phyloP scores from a whole-genome alignment of 129 eudicot species.

The Tagetes erecta region DNA sequence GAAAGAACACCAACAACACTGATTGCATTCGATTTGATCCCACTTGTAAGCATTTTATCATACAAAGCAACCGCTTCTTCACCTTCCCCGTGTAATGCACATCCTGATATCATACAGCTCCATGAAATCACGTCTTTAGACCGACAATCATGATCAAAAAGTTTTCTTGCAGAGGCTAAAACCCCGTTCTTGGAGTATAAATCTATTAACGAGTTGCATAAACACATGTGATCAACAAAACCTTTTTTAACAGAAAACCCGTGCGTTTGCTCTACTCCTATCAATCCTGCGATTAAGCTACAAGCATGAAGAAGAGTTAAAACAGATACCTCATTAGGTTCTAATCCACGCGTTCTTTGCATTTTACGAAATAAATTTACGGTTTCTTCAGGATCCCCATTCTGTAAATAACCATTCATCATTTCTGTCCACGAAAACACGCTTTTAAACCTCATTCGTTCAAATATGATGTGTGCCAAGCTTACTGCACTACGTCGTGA shows the following conservation, averaged over 20 bases:
- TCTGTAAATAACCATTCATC: constrained; percentile 50
- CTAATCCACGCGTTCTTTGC: constrained; percentile 31
- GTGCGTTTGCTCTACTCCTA: constrained; percentile 51
- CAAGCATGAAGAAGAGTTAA: constrained; percentile 50
- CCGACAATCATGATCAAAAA: constrained; percentile 46
- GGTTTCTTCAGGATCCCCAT: constrained; percentile 43
- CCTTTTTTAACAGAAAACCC: constrained; percentile 42
- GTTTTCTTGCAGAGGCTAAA: constrained; percentile 43
- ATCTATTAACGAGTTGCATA: constrained; percentile 57
- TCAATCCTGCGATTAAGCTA: constrained; percentile 46
- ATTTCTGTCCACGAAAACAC: constrained; percentile 57
- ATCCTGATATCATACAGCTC: constrained; percentile 65
- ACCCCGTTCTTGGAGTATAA: constrained; percentile 66
- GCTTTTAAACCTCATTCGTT: constrained; percentile 40
- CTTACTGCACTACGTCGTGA: constrained; percentile 34
- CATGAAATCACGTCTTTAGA: constrained; percentile 54
- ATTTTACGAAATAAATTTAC: constrained; percentile 44
- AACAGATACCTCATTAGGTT: constrained; percentile 60
- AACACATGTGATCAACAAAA: constrained; percentile 38
- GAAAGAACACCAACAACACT: constrained; percentile 66
- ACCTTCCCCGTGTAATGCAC: constrained; percentile 65
- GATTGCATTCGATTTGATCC: constrained; percentile 51
- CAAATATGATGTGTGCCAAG: constrained; percentile 47
- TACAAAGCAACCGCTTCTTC: constrained; percentile 51
- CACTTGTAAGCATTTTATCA: constrained; percentile 48